Evolutionary conservation across 2,329 filamentous ascomycete genomes (phyloP), one percentile per base, ranked within the genome.

Genomic region (Elsinoe perseae): DNA sequence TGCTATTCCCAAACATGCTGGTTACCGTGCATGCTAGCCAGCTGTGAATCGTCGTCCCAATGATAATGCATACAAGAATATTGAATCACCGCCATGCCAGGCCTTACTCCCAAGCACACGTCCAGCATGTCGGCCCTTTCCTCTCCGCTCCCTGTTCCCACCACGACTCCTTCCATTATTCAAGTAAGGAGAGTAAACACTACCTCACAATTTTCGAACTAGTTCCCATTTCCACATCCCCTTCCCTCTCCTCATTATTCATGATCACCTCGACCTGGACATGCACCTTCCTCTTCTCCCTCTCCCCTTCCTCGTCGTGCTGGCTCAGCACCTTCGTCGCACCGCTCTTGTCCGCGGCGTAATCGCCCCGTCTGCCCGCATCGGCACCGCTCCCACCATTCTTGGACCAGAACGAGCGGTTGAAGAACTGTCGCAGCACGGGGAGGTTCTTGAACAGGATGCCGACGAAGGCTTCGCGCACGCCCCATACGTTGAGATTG

Each of bases 401-500:
- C 25, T 7, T 14, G 38, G 38, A 21, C 66, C 67, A 70, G 58
- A 70, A 69, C 0, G 58, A 57, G 18, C 40, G 50, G 27, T 44
- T 62, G 48, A 64, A 63, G 23, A 70, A 57, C 1, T 67, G 68
- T 6, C 63, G 59, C 9, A 71, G 57, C 14, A 70, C 65, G 5
- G 68, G 69, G 0, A 65, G 58, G 46, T 70, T 70, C 34, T 70
- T 67, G 3, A 66, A 64, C 6, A 69, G 46, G 14, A 70, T 65
- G 5, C 65, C 68, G 10, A 69, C 64, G 21, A 68, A 60, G 2
- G 66, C 69, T 52, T 72, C 69, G 48, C 69, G 62, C 1, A 69
- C 62, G 14, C 68, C 69, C 69, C 69, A 71, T 12, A 63, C 60
- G 52, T 71, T 69, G 32, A 70, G 69, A 50, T 63, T 68, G 18